Evolutionary conservation across 352 stramenopile genomes (phyloP).

Genomic region (Phytophthora multivora): DNA sequence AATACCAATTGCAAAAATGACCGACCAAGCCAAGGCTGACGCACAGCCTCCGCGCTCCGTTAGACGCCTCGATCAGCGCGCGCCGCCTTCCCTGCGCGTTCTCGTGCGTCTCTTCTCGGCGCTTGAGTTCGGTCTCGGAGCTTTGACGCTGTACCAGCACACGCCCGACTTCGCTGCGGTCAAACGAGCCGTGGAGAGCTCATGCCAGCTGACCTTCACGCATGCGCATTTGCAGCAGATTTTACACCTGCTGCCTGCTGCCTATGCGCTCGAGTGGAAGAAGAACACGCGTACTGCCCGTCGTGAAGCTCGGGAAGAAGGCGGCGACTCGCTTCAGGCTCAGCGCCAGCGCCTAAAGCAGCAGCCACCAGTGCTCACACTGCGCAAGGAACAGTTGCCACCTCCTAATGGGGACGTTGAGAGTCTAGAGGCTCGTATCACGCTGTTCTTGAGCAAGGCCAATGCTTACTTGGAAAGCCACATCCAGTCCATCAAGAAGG

Average conservation of each 20-base stretch:
- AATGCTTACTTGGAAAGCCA: conserved; percentile 41
- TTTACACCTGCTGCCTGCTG: conserved; percentile 50
- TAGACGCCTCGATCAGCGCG: conserved; percentile 40
- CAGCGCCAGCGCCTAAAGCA: conserved; percentile 26
- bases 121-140: conserved; percentile 72
- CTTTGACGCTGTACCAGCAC: conserved; percentile 75
- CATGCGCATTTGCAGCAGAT: conserved; percentile 64
- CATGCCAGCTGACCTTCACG: conserved; percentile 61
- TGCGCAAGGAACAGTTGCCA: conserved; percentile 54
- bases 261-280: conserved; percentile 58
- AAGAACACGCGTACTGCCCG: conserved; percentile 34
- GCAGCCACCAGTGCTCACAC: conserved; percentile 50
- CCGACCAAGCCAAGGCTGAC: not conserved
- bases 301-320: conserved; percentile 25
- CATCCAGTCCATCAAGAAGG: conserved; percentile 26
- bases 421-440: conserved; percentile 55
- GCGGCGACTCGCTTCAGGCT: conserved; percentile 11
- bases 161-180: conserved; percentile 64
- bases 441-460: conserved; percentile 39
- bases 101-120: conserved; percentile 68
- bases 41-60: not conserved
- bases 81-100: conserved; percentile 45
- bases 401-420: conserved; percentile 31
- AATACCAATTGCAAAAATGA: conserved; percentile 7
- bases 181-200: conserved; percentile 73